Conservation (phyloP, 257 asterid genomes). For the Scutellaria galericulata region DNA sequence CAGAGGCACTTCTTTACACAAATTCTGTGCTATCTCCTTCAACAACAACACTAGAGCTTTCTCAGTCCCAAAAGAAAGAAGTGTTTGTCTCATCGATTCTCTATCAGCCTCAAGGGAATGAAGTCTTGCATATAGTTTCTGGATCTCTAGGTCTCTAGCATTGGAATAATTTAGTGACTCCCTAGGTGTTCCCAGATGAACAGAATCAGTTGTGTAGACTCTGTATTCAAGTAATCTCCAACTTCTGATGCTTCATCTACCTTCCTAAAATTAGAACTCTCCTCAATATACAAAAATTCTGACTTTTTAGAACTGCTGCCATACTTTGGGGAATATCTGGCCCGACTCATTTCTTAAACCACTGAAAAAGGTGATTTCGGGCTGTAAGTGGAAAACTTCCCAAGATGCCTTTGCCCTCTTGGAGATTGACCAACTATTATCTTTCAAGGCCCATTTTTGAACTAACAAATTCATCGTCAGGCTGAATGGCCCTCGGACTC, state of each 20-base stretch:
- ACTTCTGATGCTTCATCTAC: slow-evolving; percentile 58
- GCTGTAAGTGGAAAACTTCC: slow-evolving; percentile 69
- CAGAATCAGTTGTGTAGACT: slow-evolving; percentile 86
- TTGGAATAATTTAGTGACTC: slow-evolving; percentile 46
- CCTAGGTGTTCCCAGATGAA: slow-evolving; percentile 66
- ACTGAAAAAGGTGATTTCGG: slow-evolving; percentile 48
- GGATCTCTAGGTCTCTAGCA: slow-evolving; percentile 68
- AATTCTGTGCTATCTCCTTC: slow-evolving; percentile 94
- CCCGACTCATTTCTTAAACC: slow-evolving; percentile 55
- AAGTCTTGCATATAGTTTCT: slow-evolving; percentile 83
- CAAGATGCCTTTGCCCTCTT: slow-evolving; percentile 53
- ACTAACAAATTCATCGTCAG: slow-evolving; percentile 57
- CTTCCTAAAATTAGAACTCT: slow-evolving; percentile 52
- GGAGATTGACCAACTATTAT: slow-evolving; percentile 83
- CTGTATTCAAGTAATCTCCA: slow-evolving; percentile 74
- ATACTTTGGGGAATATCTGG: slow-evolving; percentile 62
- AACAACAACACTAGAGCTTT: slow-evolving; percentile 81
- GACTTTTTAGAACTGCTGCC: slow-evolving; percentile 58
- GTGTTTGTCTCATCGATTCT: slow-evolving; percentile 96
- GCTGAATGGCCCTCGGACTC: slow-evolving; percentile 63
- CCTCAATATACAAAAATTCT: slow-evolving; percentile 54
- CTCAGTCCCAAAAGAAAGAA: slow-evolving; percentile 81
- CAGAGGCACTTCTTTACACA: slow-evolving; percentile 74
- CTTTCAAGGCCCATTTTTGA: slow-evolving; percentile 69
- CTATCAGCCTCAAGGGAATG: slow-evolving; percentile 98